Conservation (phyloP, 2,329 filamentous ascomycete genomes). For the Sarocladium kiliense region DNA sequence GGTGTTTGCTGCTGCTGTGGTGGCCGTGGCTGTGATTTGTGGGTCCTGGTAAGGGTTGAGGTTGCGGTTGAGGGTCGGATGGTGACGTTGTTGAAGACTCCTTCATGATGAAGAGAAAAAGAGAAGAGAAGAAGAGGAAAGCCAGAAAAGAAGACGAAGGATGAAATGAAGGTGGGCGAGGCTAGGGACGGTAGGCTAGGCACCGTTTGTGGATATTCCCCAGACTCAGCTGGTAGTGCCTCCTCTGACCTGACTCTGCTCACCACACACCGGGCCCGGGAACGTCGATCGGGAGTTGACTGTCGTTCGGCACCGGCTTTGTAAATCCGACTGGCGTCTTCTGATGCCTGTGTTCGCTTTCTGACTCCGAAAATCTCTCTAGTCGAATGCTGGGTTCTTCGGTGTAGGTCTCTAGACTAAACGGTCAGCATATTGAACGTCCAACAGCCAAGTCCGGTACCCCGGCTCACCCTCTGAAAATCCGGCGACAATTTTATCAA, state of each 20-base stretch:
- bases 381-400: too few relatives aligned
- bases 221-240: not conserved
- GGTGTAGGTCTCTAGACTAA: too few relatives aligned
- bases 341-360: too few relatives aligned
- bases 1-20: not conserved
- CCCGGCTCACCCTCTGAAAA: too few relatives aligned
- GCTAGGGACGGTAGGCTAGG: not conserved
- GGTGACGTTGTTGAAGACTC: not conserved
- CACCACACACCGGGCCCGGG: too few relatives aligned
- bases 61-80: not conserved
- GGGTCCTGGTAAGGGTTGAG: not conserved
- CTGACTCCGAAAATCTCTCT: too few relatives aligned
- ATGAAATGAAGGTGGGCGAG: not conserved
- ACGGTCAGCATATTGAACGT: too few relatives aligned
- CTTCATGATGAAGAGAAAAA: not conserved
- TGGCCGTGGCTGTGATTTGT: not conserved
- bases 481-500: not conserved
- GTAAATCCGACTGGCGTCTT: too few relatives aligned
- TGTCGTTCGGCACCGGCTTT: too few relatives aligned
- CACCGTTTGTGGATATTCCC: not conserved
- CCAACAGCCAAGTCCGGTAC: too few relatives aligned
- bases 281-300: too few relatives aligned
- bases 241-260: too few relatives aligned
- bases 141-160: not conserved
- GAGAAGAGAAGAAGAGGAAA: constrained; percentile 4